phyloP scores from a whole-genome alignment of 2,329 filamentous ascomycete species.

The Aspergillus brasiliensis region DNA sequence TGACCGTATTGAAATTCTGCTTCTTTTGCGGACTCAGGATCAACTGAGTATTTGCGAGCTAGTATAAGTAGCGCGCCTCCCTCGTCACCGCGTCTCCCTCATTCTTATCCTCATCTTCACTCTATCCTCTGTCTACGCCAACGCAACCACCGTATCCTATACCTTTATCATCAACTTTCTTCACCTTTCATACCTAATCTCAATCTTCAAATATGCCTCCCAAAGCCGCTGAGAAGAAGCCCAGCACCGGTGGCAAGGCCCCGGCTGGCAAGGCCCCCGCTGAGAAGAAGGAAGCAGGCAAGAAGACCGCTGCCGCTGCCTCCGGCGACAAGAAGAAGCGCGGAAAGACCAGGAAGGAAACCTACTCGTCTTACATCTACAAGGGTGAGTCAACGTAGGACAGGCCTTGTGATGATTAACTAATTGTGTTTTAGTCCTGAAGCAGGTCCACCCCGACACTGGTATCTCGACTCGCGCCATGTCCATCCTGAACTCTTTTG shows the following conservation, averaged over 20 bases:
- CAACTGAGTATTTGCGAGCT: constrained; percentile 44
- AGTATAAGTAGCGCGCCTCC: constrained; percentile 50
- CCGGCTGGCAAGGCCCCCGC: constrained; percentile 76
- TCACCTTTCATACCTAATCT: constrained; percentile 27
- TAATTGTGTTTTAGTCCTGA: constrained; percentile 70
- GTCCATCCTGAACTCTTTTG: constrained; percentile 99
- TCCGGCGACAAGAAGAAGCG: constrained; percentile 99
- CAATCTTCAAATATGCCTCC: constrained; percentile 77
- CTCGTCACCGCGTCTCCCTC: constrained; percentile 44
- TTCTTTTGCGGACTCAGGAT: constrained; percentile 47
- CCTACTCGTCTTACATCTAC: constrained; percentile 99
- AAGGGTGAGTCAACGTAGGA: constrained; percentile 70
- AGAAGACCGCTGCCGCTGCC: constrained; percentile 86
- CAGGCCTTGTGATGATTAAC: constrained; percentile 22
- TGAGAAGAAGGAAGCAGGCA: constrained; percentile 99
- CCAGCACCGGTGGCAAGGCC: constrained; percentile 89
- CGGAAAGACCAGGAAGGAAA: constrained; percentile 99
- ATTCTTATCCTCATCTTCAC: constrained; percentile 35
- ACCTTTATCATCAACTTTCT: constrained; percentile 26
- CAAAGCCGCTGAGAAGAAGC: constrained; percentile 98
- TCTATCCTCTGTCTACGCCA: constrained; percentile 26
- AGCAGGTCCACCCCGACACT: constrained; percentile 99
- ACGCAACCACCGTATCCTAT: constrained; percentile 31
- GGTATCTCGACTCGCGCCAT: constrained; percentile 99
- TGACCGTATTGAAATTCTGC: constrained; percentile 51